Conservation (phyloP, 2,329 filamentous ascomycete species). For the Fragosphaeria purpurea region DNA sequence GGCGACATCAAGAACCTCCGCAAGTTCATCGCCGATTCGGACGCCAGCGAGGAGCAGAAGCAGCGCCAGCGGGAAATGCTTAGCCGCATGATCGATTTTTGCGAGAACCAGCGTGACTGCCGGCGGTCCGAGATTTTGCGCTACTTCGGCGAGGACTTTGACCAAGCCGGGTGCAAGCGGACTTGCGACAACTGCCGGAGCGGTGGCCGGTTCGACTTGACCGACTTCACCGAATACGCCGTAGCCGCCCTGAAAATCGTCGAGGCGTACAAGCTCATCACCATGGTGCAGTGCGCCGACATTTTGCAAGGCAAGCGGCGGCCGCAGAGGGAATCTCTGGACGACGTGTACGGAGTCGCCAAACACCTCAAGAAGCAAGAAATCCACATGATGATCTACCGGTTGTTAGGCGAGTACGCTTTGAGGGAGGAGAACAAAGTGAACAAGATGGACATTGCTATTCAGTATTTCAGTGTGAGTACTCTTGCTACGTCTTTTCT, state of each 20-base stretch:
- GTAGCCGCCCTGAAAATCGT: conserved; percentile 61
- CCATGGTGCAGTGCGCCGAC: conserved; percentile 73
- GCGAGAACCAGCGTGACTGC: conserved; percentile 81
- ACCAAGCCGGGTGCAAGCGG: conserved; percentile 57
- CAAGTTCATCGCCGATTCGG: conserved; percentile 73
- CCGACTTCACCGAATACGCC: conserved; percentile 71
- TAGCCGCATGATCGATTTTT: conserved; percentile 73
- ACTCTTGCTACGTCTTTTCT: conserved; percentile 11
- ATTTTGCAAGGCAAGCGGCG: conserved; percentile 63
- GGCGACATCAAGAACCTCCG: conserved; percentile 63
- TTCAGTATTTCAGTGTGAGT: conserved; percentile 61
- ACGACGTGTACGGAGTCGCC: conserved; percentile 56
- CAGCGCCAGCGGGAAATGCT: conserved; percentile 78
- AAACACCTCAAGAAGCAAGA: conserved; percentile 62
- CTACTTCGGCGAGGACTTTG: conserved; percentile 90
- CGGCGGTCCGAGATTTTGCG: conserved; percentile 76
- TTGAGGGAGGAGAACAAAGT: conserved; percentile 60
- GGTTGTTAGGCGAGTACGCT: conserved; percentile 62
- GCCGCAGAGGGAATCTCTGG: conserved; percentile 43
- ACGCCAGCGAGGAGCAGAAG: conserved; percentile 68
- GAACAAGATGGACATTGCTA: conserved; percentile 56
- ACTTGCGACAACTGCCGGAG: conserved; percentile 86
- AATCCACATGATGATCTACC: conserved; percentile 74
- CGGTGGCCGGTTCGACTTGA: conserved; percentile 56
- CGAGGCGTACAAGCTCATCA: conserved; percentile 50